Conservation (phyloP, 2,329 filamentous ascomycete species). For the Pseudogymnoascus verrucosus region DNA sequence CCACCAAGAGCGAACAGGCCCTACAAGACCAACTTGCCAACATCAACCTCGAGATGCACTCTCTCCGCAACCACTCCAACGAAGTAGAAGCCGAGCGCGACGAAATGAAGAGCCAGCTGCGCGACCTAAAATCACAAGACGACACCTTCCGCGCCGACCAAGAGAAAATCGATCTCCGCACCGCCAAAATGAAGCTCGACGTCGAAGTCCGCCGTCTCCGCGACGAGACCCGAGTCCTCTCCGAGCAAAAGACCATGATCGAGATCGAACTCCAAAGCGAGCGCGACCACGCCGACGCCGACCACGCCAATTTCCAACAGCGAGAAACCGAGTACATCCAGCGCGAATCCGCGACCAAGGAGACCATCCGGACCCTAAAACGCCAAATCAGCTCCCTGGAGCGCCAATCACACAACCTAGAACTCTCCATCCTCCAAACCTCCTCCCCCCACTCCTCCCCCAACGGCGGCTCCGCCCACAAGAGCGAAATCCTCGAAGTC, state of each 20-base stretch:
- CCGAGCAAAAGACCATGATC: slow-evolving; percentile 48
- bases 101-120: slow-evolving; percentile 54
- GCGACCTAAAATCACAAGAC: slow-evolving; percentile 45
- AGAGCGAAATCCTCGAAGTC: slow-evolving; percentile 50
- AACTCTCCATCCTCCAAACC: slow-evolving; percentile 41
- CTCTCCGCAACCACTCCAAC: slow-evolving; percentile 46
- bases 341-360: slow-evolving; percentile 57
- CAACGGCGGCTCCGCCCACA: slow-evolving; percentile 44
- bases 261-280: slow-evolving; percentile 59
- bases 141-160: slow-evolving; percentile 54
- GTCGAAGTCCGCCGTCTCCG: slow-evolving; percentile 56
- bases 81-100: slow-evolving; percentile 59
- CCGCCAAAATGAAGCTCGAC: slow-evolving; percentile 60
- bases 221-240: slow-evolving; percentile 52
- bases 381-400: slow-evolving; percentile 59
- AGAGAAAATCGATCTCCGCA: slow-evolving; percentile 60
- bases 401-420: slow-evolving; percentile 56
- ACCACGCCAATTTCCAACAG: slow-evolving; percentile 27
- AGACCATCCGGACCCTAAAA: slow-evolving; percentile 54
- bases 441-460: slow-evolving; percentile 39
- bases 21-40: slow-evolving; percentile 56
- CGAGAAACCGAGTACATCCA: slow-evolving; percentile 58
- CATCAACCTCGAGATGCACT: slow-evolving; percentile 52
- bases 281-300: slow-evolving; percentile 53
- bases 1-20: slow-evolving; percentile 51